Evolutionary conservation across 2,329 filamentous ascomycete species (phyloP).

Genomic region (Diplodia scrobiculata): DNA sequence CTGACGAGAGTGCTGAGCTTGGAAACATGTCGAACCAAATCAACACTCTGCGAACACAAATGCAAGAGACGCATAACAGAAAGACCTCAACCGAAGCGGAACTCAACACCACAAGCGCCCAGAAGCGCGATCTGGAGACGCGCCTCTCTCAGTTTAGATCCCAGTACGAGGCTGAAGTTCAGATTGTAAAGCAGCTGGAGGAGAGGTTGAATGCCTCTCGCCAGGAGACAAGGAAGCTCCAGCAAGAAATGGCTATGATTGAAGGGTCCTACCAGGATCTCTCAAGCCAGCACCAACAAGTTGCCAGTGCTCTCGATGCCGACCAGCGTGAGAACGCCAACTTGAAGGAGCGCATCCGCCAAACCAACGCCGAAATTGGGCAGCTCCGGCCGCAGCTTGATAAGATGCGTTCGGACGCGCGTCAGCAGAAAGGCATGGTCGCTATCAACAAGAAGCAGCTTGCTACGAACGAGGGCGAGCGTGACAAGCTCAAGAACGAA

Average conservation of each 20-base stretch:
- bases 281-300: conserved; percentile 77
- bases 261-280: conserved; percentile 81
- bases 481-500: conserved; percentile 83
- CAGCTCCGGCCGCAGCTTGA: conserved; percentile 88
- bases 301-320: conserved; percentile 71
- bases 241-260: conserved; percentile 79
- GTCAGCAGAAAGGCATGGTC: conserved; percentile 93
- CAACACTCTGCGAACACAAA: conserved; percentile 84
- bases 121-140: conserved; percentile 91
- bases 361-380: conserved; percentile 77
- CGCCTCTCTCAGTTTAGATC: conserved; percentile 81
- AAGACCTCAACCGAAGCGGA: conserved; percentile 78
- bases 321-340: conserved; percentile 86
- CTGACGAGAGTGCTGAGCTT: conserved; percentile 84
- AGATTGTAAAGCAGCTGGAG: conserved; percentile 80
- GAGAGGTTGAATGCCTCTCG: conserved; percentile 76
- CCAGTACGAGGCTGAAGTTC: conserved; percentile 91
- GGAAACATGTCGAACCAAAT: conserved; percentile 97
- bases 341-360: conserved; percentile 84
- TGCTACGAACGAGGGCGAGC: conserved; percentile 81
- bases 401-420: conserved; percentile 86
- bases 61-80: conserved; percentile 88
- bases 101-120: conserved; percentile 74
- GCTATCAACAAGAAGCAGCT: conserved; percentile 99
- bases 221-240: conserved; percentile 79